Evolutionary conservation across 139 green algal species (phyloP).

Genomic region (Desmodesmus armatus): DNA sequence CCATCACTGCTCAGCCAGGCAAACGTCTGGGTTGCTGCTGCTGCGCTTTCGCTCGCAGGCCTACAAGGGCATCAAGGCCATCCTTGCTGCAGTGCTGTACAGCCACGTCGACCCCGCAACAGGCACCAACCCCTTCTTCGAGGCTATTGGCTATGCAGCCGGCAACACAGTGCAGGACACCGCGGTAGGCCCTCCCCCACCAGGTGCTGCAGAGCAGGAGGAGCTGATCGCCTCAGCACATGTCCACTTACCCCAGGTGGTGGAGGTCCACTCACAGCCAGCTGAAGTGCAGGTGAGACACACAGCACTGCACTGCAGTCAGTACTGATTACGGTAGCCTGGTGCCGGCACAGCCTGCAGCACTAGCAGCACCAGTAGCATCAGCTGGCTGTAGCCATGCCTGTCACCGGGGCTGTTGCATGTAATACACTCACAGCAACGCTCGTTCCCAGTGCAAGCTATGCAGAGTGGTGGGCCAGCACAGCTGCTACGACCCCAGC

Average conservation of each 20-base stretch:
- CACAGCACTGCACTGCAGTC: neutral
- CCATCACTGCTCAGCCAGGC: neutral
- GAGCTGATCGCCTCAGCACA: slow-evolving; percentile 33
- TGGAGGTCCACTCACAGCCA: neutral
- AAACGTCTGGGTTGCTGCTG: neutral
- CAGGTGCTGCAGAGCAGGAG: slow-evolving; percentile 25
- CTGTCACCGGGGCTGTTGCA: no score
- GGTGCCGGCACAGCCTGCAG: no score
- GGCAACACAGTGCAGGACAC: neutral
- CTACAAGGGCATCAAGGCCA: slow-evolving; percentile 43
- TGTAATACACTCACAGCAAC: no score
- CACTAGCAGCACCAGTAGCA: neutral
- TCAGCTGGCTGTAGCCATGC: neutral
- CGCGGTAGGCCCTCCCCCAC: neutral
- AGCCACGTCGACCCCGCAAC: slow-evolving; percentile 11
- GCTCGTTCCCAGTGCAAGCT: no score
- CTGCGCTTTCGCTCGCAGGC: slow-evolving; percentile 1
- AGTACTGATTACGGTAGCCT: no score
- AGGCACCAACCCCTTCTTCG: slow-evolving; percentile 41
- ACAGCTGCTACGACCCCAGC: no score
- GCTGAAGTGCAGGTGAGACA: slow-evolving; percentile 1
- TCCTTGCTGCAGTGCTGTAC: slow-evolving; percentile 12
- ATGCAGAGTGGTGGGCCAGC: no score
- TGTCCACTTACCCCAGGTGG: slow-evolving; percentile 6
- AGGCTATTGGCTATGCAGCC: slow-evolving; percentile 11